Conservation (phyloP, 495 filamentous ascomycete species). For the Penicillium samsonianum region DNA sequence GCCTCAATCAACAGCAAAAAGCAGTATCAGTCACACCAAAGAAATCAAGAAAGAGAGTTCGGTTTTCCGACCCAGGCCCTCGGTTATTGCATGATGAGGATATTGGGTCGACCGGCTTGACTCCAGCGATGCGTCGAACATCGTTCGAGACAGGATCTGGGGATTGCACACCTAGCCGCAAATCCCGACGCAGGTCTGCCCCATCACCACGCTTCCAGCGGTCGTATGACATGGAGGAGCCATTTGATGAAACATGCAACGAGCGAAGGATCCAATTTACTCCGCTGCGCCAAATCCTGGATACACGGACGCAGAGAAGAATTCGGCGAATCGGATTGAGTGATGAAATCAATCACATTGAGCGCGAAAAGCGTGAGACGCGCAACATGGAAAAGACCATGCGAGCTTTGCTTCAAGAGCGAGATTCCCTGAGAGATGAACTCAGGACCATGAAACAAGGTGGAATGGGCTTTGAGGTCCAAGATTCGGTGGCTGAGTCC, state of each 20-base stretch:
- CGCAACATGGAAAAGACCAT: conserved; percentile 54
- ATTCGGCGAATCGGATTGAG: conserved; percentile 71
- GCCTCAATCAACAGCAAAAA: conserved; percentile 2
- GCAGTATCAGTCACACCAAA: conserved; percentile 28
- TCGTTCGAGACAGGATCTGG: conserved; percentile 40
- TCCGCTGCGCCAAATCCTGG: conserved; percentile 68
- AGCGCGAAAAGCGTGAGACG: conserved; percentile 54
- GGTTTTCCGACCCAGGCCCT: conserved; percentile 72
- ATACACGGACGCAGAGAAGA: conserved; percentile 69
- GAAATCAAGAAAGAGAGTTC: conserved; percentile 60
- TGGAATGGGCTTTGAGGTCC: conserved; percentile 30
- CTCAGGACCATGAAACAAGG: conserved; percentile 44
- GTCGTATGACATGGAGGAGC: conserved; percentile 32
- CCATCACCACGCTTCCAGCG: conserved; percentile 29
- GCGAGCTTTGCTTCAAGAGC: conserved; percentile 37
- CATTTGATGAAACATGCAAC: conserved; percentile 26
- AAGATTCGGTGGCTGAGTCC: conserved; percentile 24
- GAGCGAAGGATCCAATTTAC: conserved; percentile 59
- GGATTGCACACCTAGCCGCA: conserved; percentile 44
- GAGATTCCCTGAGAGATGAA: conserved; percentile 53
- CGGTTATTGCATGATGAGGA: conserved; percentile 29
- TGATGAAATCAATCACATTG: conserved; percentile 70
- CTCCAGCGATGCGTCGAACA: conserved; percentile 63
- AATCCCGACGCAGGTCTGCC: conserved; percentile 40
- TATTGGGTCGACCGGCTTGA: conserved; percentile 61